A percentile compares a stretch with the other conserved stretches of the same genome.
These are phyloP conservation scores for Aspergillus fischeri DNA, from an alignment of 2,329 filamentous ascomycete species.

Conservation along the genomic window DNA sequence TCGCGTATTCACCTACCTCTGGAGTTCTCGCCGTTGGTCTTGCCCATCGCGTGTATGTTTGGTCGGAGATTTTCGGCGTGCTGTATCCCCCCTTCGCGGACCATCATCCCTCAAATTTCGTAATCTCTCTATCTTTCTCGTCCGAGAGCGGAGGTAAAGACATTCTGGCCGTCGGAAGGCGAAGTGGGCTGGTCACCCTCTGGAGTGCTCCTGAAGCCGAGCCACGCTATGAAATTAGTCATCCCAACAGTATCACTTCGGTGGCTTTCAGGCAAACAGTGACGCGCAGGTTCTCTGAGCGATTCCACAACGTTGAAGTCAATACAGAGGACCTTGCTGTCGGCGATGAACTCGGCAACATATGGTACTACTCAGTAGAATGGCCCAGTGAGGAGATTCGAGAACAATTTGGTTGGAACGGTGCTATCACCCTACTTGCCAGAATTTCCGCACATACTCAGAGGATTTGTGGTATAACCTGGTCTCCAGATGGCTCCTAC, in stretches of 20 bases:
- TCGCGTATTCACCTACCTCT: conserved; percentile 75
- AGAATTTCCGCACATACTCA: conserved; percentile 76
- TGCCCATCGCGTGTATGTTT: conserved; percentile 74
- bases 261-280: conserved; percentile 72
- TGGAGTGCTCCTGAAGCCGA: conserved; percentile 66
- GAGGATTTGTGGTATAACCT: conserved; percentile 89
- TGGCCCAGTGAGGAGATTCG: conserved; percentile 60
- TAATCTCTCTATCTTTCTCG: conserved; percentile 89
- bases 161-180: conserved; percentile 81
- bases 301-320: conserved; percentile 49
- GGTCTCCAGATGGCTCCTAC: conserved; percentile 69
- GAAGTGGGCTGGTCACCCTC: conserved; percentile 69
- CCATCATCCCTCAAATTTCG: conserved; percentile 46
- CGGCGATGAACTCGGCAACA: conserved; percentile 74
- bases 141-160: conserved; percentile 69
- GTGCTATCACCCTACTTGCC: conserved; percentile 71
- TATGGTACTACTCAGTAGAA: conserved; percentile 88
- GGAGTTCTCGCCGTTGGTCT: conserved; percentile 81
- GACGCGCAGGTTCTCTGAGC: conserved; percentile 48
- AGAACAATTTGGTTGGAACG: conserved; percentile 71
- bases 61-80: conserved; percentile 74
- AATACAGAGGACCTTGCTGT: conserved; percentile 79
- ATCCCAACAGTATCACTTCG: conserved; percentile 70
- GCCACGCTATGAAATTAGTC: conserved; percentile 70
- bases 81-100: conserved; percentile 55